Conservation (phyloP, 306 rosid species). For the Leucaena leucocephala region DNA sequence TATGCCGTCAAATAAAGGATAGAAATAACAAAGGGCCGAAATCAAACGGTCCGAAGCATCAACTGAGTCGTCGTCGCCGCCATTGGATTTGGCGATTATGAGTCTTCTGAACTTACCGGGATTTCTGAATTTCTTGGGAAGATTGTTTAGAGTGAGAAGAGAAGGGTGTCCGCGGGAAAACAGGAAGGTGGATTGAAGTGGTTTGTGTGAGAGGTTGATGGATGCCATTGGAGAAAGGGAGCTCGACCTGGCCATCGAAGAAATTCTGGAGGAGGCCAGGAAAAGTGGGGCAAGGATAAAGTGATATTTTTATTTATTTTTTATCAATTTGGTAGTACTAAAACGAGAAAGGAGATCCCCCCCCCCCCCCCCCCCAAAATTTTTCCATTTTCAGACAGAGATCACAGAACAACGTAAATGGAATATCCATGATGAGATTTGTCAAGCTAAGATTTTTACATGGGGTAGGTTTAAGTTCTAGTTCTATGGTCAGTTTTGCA, state of each 20-base stretch:
- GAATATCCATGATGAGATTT: no score
- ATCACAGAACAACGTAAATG: background rate
- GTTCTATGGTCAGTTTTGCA: no score
- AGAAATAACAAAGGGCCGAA: slow-evolving; percentile 85
- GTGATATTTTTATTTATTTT: background rate
- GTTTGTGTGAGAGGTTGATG: slow-evolving; percentile 42
- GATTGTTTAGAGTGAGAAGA: slow-evolving; percentile 36
- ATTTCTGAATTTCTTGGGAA: slow-evolving; percentile 40
- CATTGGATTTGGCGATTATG: slow-evolving; percentile 65
- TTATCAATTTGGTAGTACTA: background rate
- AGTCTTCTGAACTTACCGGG: slow-evolving; percentile 43
- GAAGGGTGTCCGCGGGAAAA: slow-evolving; percentile 30
- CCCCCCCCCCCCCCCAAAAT: no score
- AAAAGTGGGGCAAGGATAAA: background rate
- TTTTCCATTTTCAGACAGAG: no score
- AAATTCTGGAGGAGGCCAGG: background rate
- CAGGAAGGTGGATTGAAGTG: slow-evolving; percentile 49
- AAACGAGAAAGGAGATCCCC: no score
- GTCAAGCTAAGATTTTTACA: no score
- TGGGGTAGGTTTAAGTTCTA: no score
- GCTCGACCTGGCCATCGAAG: slow-evolving; percentile 50
- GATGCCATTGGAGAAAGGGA: slow-evolving; percentile 42
- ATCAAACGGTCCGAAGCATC: slow-evolving; percentile 79
- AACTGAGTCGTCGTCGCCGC: slow-evolving; percentile 50
- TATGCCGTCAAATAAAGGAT: slow-evolving; percentile 89